Evolutionary conservation across 2,329 filamentous ascomycete genomes (phyloP), one percentile per base, ranked within the genome.

Genomic region (Whalleya microplaca): DNA sequence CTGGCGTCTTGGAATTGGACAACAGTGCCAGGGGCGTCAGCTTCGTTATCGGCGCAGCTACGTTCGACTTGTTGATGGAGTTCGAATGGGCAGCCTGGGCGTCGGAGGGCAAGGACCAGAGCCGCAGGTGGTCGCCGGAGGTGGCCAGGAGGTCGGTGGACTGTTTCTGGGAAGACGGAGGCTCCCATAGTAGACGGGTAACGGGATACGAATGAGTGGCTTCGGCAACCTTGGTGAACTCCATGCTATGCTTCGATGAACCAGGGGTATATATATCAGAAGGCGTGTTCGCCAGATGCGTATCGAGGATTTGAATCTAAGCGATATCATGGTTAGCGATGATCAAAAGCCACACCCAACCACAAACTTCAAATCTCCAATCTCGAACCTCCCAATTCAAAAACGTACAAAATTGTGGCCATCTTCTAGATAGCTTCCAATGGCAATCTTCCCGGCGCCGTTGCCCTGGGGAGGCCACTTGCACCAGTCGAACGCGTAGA

Each of bases 401-500:
- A 19, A 45, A 74, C 84, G 68, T 79, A 96, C 92, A 80, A 96
- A 99, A 73, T 99, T 99, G 77, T 99, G 95, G 5, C 93, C 94
- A 75, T 99, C 95, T 76, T 99, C 95, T 49, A 98, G 78, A 72
- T 98, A 98, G 78, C 95, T 99, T 57, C 94, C 95, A 41, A 99
- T 83, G 12, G 95, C 95, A 66, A 99, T 84, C 75, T 98, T 98
- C 41, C 95, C 95, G 2, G 91, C 92, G 60, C 91, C 88, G 64
- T 87, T 87, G 67, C 76, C 87, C 68, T 92, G 86, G 2, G 94
- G 87, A 16, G 90, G 86, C 94, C 95, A 99, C 76, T 99, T 99
- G 79, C 95, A 99, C 95, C 95, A 99, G 77, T 99, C 95, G 68
- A 96, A 94, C 12, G 95, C 94, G 73, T 98, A 99, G 53, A 96